These are phyloP conservation scores for Schizothecium vesticola DNA, from an alignment of 495 filamentous ascomycete species.

Conservation along the genomic window DNA sequence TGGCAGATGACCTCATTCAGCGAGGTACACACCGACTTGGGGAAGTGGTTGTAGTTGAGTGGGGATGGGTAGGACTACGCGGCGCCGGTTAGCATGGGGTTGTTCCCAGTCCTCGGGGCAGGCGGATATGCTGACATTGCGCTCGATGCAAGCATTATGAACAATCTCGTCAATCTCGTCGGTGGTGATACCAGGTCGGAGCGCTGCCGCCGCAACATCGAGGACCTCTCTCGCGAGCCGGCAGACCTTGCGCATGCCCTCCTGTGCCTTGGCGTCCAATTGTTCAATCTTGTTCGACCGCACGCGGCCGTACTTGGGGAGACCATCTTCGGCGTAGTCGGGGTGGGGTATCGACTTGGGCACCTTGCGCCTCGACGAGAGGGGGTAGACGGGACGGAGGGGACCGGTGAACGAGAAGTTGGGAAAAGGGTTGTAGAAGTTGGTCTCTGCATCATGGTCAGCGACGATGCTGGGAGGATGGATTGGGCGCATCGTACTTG, in stretches of 20 bases:
- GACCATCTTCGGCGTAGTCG: slow-evolving; percentile 78
- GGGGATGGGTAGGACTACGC: slow-evolving; percentile 91
- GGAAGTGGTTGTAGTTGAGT: slow-evolving; percentile 93
- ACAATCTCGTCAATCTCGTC: slow-evolving; percentile 95
- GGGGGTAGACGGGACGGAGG: slow-evolving; percentile 81
- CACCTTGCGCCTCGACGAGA: slow-evolving; percentile 66
- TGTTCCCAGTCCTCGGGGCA: neutral
- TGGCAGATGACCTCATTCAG: slow-evolving; percentile 96
- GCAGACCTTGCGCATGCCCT: slow-evolving; percentile 91
- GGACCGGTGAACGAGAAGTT: slow-evolving; percentile 73
- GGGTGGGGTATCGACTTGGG: slow-evolving; percentile 79
- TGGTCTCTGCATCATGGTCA: slow-evolving; percentile 86
- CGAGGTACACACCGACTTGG: slow-evolving; percentile 96
- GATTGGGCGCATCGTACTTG: slow-evolving; percentile 67
- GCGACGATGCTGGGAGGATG: slow-evolving; percentile 70
- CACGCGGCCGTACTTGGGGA: slow-evolving; percentile 73
- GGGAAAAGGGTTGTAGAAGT: slow-evolving; percentile 85
- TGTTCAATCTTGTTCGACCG: slow-evolving; percentile 74
- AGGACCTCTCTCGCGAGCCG: slow-evolving; percentile 83
- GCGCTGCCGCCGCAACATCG: slow-evolving; percentile 77
- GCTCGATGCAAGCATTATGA: slow-evolving; percentile 90
- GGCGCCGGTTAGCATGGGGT: slow-evolving; percentile 12
- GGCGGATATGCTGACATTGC: slow-evolving; percentile 57
- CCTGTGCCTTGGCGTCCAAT: slow-evolving; percentile 69
- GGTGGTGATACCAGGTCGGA: slow-evolving; percentile 85